A percentile compares a stretch with the other conserved stretches of the same genome.
Conservation (phyloP, 495 filamentous ascomycete species). For the Tetracladium marchalianum region DNA sequence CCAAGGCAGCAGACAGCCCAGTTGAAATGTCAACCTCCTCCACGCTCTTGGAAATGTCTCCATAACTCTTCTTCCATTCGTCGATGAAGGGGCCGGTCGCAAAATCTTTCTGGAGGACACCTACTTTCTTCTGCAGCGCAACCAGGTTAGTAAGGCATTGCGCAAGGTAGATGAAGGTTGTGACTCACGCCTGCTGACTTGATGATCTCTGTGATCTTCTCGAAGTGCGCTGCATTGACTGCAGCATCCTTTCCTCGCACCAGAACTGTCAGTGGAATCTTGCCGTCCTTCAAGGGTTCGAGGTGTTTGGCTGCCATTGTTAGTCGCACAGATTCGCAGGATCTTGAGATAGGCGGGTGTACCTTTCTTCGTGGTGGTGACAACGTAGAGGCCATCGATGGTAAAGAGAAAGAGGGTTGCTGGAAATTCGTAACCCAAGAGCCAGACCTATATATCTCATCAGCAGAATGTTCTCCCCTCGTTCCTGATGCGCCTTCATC, state of each 20-base stretch:
- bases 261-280: constrained; percentile 80
- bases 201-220: constrained; percentile 73
- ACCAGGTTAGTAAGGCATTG: constrained; percentile 9
- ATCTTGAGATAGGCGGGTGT: constrained; percentile 5
- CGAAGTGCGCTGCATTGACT: constrained; percentile 77
- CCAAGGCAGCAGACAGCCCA: constrained; percentile 75
- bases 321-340: constrained; percentile 8
- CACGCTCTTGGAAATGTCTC: constrained; percentile 65
- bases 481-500: not conserved
- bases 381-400: constrained; percentile 73
- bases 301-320: constrained; percentile 71
- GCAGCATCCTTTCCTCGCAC: constrained; percentile 84
- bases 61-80: constrained; percentile 83
- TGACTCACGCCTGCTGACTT: constrained; percentile 74
- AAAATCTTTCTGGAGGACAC: constrained; percentile 71
- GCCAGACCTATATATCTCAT: constrained; percentile 66
- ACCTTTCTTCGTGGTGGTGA: constrained; percentile 98
- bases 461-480: constrained; percentile 1
- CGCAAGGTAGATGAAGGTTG: not conserved
- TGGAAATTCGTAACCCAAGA: constrained; percentile 97
- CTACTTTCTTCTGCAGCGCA: constrained; percentile 66
- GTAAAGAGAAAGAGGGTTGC: constrained; percentile 90
- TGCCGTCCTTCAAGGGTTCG: constrained; percentile 83
- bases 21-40: constrained; percentile 82
- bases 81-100: constrained; percentile 85